Evolutionary conservation across 2,329 filamentous ascomycete genomes (phyloP), one percentile per base, ranked within the genome.

Genomic region (Nothomitra cinnamomea): DNA sequence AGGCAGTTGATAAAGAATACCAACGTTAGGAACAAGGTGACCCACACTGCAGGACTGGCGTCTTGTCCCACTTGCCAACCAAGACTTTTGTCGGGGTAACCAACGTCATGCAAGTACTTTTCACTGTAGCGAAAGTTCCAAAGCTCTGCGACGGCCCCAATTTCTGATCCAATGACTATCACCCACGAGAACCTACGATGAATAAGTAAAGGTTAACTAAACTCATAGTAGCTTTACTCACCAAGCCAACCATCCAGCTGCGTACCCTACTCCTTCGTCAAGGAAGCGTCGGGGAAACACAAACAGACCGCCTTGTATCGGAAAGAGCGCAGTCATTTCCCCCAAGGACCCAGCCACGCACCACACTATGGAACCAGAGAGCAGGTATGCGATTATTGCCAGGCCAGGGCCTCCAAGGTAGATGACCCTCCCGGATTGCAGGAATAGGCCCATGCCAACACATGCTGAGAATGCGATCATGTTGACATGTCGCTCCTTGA

Each of bases 161-260:
- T 56, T 54, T 68, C 64, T 36, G 67, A 62, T 2, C 65, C 64
- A 5, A 65, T 64, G 38, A 67, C 59, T 5, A 68, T 61, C 10
- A 62, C 62, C 49, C 66, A 69, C 1, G 65, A 65, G 57, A 68
- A 69, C 66, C 66, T 68, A 15, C n/a, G 60, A 60, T 52, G 62
- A 66, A 10, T 61, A 60, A 56, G 66, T n/a, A 65, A 63, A 64
- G 66, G 40, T 17, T 49, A 28, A 35, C 19, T 13, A 40, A 22
- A 41, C 32, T 10, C 12, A 35, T 13, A 51, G n/a, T 10, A 28
- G 40, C 7, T 38, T 12, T 42, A 24, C 59, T 55, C 47, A 68
- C 66, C 66, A 69, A 54, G 66, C 66, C 21, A 68, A 61, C 66
- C 65, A 68, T 1, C 67, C 66, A n/a, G 67, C 63, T 2, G 66